Evolutionary conservation across 176 grass and related monocot genomes (phyloP), one percentile per base, ranked within the genome.

Genomic region (Tillandsia fasciculata): DNA sequence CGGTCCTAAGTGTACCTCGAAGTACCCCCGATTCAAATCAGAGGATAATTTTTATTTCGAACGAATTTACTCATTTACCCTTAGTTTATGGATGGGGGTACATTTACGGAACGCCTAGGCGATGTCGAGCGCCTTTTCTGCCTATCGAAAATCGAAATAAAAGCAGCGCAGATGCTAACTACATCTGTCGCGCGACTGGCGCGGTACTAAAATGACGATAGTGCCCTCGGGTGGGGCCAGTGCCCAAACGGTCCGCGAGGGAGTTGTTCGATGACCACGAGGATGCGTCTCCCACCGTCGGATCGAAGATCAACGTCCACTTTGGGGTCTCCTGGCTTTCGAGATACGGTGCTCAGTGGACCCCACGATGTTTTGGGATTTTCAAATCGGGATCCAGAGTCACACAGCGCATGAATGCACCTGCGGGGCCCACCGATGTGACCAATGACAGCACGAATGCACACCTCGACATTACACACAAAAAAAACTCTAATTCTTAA

Each of bases 361-460:
- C 29, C 80, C 53, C 63, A 69, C 54, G 56, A 61, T 22, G n/a
- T 9, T 15, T 23, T 20, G 56, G 22, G 56, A 61, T 61, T 61
- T 61, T 15, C 15, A 10, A 61, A 9, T 9, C 17, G 22, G 56
- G n/a, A 61, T 78, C 83, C 76, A 79, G 72, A 66, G 63, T 78
- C 33, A 53, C 68, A 28, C 76, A 48, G 67, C 72, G 69, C 85
- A 77, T 61, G 24, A 24, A 24, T 24, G 74, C 61, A 28, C 24
- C 56, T 14, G 1, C 0, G 69, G 81, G 23, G 18, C 68, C 77
- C 48, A 13, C 18, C 73, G 76, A 26, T 11, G 11, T 26, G 2
- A 12, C 27, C 26, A 26, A 20, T 66, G 64, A 66, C 81, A 88
- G 81, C 70, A 70, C 78, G 86, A 78, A 72, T 33, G 6, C 3